Evolutionary conservation across 441 rosid genomes (phyloP).

Genomic region (Metrosideros polymorpha): DNA sequence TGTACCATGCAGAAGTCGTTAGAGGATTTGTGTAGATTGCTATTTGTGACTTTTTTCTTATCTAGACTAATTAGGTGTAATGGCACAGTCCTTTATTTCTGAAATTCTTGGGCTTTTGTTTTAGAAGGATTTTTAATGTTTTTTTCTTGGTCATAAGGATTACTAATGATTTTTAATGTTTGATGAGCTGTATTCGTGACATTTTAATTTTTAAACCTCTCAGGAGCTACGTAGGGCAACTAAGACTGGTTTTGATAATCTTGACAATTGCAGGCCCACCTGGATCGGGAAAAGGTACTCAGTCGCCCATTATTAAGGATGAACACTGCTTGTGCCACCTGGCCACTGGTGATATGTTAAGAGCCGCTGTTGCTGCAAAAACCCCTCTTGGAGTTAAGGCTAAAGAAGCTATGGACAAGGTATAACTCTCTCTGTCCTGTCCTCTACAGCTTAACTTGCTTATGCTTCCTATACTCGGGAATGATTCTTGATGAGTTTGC

Average conservation of each 20-base stretch:
- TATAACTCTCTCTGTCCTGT: conserved; percentile 5
- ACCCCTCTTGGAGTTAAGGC: conserved; percentile 96
- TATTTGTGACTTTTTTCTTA: neutral
- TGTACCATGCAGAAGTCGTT: neutral
- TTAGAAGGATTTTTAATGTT: neutral
- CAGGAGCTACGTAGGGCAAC: neutral
- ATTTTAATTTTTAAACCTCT: neutral
- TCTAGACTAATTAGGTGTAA: neutral
- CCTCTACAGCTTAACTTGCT: neutral
- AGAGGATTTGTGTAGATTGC: neutral
- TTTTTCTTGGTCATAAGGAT: too few species aligned
- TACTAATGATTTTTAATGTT: neutral
- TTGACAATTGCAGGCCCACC: conserved; percentile 65
- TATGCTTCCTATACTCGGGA: neutral
- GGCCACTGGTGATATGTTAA: conserved; percentile 97
- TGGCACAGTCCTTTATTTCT: neutral
- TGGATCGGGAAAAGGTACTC: conserved; percentile 98
- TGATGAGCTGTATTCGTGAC: neutral
- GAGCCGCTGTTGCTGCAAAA: conserved; percentile 93
- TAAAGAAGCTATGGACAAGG: conserved; percentile 97
- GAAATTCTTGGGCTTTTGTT: neutral
- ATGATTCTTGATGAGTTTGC: neutral
- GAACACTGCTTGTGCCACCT: conserved; percentile 92
- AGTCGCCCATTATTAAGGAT: conserved; percentile 84
- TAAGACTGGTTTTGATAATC: neutral